Evolutionary conservation across 495 filamentous ascomycete genomes (phyloP).

Genomic region (Hypoxylon lienhwacheense): DNA sequence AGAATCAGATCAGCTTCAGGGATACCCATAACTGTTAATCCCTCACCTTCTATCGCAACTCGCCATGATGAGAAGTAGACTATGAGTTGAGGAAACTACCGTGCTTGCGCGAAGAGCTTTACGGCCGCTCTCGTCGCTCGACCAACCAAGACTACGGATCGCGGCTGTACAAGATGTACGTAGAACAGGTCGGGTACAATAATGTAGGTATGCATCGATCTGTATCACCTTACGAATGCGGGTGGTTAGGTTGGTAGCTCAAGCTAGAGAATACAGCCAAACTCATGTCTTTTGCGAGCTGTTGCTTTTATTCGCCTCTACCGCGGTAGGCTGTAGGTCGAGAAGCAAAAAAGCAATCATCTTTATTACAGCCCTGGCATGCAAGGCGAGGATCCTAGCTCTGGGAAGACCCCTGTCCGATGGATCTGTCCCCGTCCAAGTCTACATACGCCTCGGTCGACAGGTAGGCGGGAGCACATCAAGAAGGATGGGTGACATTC

Average conservation of each 20-base stretch:
- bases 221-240: conserved; percentile 30
- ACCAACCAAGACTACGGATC: too few species aligned
- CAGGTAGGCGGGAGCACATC: neutral
- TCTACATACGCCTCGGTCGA: neutral
- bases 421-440: conserved; percentile 16
- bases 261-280: conserved; percentile 5
- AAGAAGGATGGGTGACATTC: conserved; percentile 18
- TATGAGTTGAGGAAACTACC: neutral
- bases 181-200: too few species aligned
- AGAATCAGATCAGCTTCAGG: neutral
- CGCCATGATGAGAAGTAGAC: neutral
- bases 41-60: conserved; percentile 17
- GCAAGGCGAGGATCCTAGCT: conserved; percentile 26
- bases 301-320: conserved; percentile 4
- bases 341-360: conserved; percentile 12
- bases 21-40: conserved; percentile 1
- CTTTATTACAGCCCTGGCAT: conserved; percentile 16
- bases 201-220: conserved; percentile 11
- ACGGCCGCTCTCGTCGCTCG: neutral
- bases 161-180: neutral
- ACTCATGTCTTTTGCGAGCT: neutral
- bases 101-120: conserved; percentile 1
- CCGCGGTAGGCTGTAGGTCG: conserved; percentile 13
- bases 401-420: conserved; percentile 9
- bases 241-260: conserved; percentile 12